Base-by-base conservation (phyloP, 345 rosid genomes). In the Psidium friedrichsthalianum region DNA sequence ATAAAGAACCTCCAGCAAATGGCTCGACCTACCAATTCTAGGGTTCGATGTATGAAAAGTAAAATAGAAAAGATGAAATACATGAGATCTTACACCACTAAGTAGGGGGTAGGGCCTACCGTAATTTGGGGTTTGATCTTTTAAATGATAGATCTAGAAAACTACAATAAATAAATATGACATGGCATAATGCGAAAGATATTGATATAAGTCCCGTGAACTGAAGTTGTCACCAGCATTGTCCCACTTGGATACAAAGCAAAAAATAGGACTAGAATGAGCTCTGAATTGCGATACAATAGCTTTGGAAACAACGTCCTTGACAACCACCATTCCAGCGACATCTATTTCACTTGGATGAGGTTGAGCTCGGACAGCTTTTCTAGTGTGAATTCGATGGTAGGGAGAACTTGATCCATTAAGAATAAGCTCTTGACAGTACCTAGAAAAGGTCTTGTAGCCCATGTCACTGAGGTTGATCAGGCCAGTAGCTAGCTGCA, bases 211-310 rank as follows among this genome's bases (percentile, higher is more conserved):
- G 94, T 92, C 82, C 98, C 99, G 84, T 94, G 94, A 84, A 95
- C 89, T 53, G 99, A 97, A 83, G 99, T 98, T 74, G 99, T 95
- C 82, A 97, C 98, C 85, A 97, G 86, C 54, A 97, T 89, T 52
- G 99, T 96, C 64, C 98, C 99, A 85, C 99, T 96, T 61, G 95
- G 99, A 86, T 97, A 96, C 14, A 97, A 90, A 53, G 98, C 98
- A n/a, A 82, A 98, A 97, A 53, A 97, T 94, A 86, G 99, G 98
- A 92, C 99, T 97, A 32, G 95, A 90, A 87, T 97, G 99, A 86
- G 99, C 98, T 88, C 95, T 92, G 86, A 97, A 96, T 87, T 97
- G 99, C 29, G 99, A 90, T 89, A 97, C 83, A 86, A 97, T 94
- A 87, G 97, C 95, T 88, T 93, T 89, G 83, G 99, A 93, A 85